phyloP scores from a whole-genome alignment of 345 rosid genomes.

The Ricinus communis region DNA sequence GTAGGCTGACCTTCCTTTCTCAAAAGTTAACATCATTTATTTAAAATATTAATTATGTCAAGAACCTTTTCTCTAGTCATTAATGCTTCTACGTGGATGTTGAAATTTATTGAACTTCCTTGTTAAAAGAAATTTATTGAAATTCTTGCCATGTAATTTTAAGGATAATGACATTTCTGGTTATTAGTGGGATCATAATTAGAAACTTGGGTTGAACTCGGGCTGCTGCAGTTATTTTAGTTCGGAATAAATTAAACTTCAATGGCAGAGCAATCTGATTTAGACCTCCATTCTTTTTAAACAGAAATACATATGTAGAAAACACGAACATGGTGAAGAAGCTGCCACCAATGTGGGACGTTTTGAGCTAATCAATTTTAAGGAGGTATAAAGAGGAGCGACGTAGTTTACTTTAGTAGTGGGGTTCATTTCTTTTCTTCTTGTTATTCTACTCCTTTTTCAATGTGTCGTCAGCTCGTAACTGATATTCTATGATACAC shows the following conservation, averaged over 20 bases:
- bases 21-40: background rate
- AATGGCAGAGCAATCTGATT: conserved; percentile 32
- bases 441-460: conserved; percentile 10
- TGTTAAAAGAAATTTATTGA: background rate
- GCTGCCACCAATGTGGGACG: conserved; percentile 34
- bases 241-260: conserved; percentile 15
- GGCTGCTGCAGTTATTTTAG: conserved; percentile 17
- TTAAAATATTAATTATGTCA: background rate
- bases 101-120: too few species aligned
- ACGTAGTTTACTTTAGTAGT: conserved; percentile 15
- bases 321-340: conserved; percentile 34
- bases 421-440: conserved; percentile 15
- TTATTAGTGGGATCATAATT: background rate
- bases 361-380: conserved; percentile 40
- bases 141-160: background rate
- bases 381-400: conserved; percentile 36
- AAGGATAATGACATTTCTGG: background rate
- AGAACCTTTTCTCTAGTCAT: background rate
- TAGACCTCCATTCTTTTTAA: conserved; percentile 35
- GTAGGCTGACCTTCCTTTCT: background rate
- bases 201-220: background rate
- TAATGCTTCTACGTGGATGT: background rate
- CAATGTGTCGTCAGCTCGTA: conserved; percentile 5
- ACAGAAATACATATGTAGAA: conserved; percentile 33
- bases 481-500: conserved; percentile 6